These are phyloP conservation scores for Sonneratia caseolaris DNA, from an alignment of 345 rosid genomes.

Conservation along the genomic window DNA sequence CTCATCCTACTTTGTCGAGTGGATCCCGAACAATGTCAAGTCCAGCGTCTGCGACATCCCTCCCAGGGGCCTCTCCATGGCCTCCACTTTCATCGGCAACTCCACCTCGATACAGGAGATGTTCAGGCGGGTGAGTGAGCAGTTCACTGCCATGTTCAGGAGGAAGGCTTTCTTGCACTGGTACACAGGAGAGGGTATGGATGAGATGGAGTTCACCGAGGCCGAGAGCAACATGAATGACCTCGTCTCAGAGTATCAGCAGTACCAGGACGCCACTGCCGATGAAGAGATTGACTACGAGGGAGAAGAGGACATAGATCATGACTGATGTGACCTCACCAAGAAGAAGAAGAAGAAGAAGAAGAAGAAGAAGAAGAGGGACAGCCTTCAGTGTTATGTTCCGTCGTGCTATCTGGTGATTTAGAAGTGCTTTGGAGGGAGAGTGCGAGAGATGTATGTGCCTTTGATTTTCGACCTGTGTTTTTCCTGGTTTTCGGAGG, in stretches of 20 bases:
- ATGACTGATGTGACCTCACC: not conserved
- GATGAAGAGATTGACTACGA: slow-evolving; percentile 25
- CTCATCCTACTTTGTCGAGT: slow-evolving; percentile 26
- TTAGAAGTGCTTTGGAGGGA: not conserved
- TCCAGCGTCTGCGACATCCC: slow-evolving; percentile 31
- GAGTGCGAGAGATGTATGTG: not conserved
- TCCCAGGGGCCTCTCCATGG: slow-evolving; percentile 26
- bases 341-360: slow-evolving; percentile 6
- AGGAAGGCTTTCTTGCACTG: slow-evolving; percentile 20
- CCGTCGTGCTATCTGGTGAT: not conserved
- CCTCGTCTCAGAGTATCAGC: slow-evolving; percentile 27
- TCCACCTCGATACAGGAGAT: slow-evolving; percentile 18
- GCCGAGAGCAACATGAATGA: slow-evolving; percentile 30
- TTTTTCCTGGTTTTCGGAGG: not conserved
- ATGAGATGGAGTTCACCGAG: slow-evolving; percentile 29
- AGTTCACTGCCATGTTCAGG: slow-evolving; percentile 19
- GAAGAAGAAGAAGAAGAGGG: slow-evolving; percentile 11
- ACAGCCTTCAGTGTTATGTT: not conserved
- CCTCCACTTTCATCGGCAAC: slow-evolving; percentile 26
- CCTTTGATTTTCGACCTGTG: too few relatives aligned
- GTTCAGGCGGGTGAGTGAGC: slow-evolving; percentile 21
- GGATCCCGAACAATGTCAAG: slow-evolving; percentile 27
- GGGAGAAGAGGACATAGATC: slow-evolving; percentile 18
- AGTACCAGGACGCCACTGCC: slow-evolving; percentile 24
- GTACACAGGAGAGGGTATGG: slow-evolving; percentile 24